phyloP scores from a whole-genome alignment of 768 basidiomycete species.

The Tubosaeta sp. region DNA sequence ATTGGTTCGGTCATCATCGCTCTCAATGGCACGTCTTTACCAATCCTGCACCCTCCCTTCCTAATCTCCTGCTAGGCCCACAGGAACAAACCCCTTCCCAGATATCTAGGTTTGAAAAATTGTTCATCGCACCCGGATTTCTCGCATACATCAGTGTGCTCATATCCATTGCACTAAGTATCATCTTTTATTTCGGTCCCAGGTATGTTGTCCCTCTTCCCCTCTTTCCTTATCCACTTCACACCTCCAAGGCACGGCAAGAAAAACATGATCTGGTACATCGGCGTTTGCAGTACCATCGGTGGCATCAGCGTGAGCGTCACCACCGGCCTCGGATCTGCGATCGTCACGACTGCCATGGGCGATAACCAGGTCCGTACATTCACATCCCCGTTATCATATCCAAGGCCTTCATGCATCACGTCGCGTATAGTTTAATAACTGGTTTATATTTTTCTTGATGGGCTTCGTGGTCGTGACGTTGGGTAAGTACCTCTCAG shows the following conservation, averaged over 20 bases:
- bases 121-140: conserved; percentile 85
- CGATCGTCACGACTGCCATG: conserved; percentile 76
- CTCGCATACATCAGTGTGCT: conserved; percentile 63
- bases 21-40: conserved; percentile 60
- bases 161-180: conserved; percentile 59
- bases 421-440: conserved; percentile 62
- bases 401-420: background rate
- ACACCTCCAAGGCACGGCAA: conserved; percentile 66
- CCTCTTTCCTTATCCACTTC: conserved; percentile 2
- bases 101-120: conserved; percentile 65
- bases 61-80: conserved; percentile 45
- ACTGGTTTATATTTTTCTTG: conserved; percentile 90
- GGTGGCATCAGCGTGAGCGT: conserved; percentile 94
- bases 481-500: conserved; percentile 48
- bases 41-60: background rate
- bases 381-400: background rate
- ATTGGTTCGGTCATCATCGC: conserved; percentile 88
- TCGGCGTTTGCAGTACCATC: conserved; percentile 92
- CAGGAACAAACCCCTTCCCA: conserved; percentile 65
- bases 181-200: conserved; percentile 81
- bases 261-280: conserved; percentile 93
- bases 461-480: conserved; percentile 80
- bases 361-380: conserved; percentile 71
- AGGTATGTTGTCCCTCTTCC: conserved; percentile 39
- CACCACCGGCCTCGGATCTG: conserved; percentile 88